phyloP scores from a whole-genome alignment of 306 rosid species.

The Oemleria cerasiformis region DNA sequence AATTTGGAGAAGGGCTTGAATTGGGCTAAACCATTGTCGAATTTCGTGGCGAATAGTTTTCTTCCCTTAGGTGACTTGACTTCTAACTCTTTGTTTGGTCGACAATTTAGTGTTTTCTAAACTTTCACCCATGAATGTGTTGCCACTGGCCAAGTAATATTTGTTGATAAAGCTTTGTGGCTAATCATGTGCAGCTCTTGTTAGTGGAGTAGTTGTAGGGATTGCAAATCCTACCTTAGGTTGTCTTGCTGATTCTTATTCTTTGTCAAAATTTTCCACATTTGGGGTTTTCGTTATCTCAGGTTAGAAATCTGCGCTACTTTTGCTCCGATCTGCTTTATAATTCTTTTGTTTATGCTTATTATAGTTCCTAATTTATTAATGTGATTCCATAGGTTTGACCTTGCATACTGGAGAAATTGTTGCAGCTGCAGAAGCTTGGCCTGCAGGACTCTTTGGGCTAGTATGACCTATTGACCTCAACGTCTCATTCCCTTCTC shows the following conservation, averaged over 20 bases:
- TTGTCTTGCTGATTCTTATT: constrained; percentile 68
- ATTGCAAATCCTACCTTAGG: constrained; percentile 69
- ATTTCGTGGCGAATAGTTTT: constrained; percentile 56
- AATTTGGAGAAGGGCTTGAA: constrained; percentile 28
- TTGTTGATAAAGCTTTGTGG: constrained; percentile 20
- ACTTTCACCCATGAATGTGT: background rate
- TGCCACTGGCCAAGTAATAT: background rate
- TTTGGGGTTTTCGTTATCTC: constrained; percentile 76
- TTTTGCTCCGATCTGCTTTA: background rate
- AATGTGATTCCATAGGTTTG: constrained; percentile 49
- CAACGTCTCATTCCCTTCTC: constrained; percentile 23
- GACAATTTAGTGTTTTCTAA: background rate
- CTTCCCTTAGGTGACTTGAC: constrained; percentile 66
- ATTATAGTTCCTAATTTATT: background rate
- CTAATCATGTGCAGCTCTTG: constrained; percentile 49
- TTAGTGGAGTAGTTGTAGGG: constrained; percentile 61
- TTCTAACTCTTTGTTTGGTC: background rate
- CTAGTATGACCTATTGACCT: constrained; percentile 55
- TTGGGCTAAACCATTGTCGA: constrained; percentile 55
- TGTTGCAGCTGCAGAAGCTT: constrained; percentile 75
- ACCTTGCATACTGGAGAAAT: constrained; percentile 75
- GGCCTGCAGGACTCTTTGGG: constrained; percentile 92
- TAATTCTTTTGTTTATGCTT: background rate
- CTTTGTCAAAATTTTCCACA: constrained; percentile 74
- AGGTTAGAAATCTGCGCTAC: constrained; percentile 43